Conservation (phyloP, 192 early-diverging fungal species). For the Chytriomyces hyalinus region DNA sequence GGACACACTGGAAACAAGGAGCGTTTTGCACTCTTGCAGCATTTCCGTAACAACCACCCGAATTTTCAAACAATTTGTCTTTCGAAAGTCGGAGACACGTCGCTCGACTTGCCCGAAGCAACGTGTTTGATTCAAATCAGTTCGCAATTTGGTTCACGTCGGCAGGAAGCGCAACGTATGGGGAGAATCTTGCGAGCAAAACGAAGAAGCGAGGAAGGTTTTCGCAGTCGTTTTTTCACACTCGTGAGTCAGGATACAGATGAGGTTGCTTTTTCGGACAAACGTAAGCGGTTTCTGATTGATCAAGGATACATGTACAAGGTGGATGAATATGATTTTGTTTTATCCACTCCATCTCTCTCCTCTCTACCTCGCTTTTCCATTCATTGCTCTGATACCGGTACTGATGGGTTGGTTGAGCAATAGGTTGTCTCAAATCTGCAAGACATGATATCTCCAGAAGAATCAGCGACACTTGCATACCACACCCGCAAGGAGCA, state of each 20-base stretch:
- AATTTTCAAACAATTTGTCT: slow-evolving; percentile 61
- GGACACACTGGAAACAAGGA: slow-evolving; percentile 89
- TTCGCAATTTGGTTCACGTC: slow-evolving; percentile 93
- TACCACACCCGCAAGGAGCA: slow-evolving; percentile 32
- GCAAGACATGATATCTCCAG: slow-evolving; percentile 17
- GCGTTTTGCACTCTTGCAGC: slow-evolving; percentile 55
- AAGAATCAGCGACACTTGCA: slow-evolving; percentile 23
- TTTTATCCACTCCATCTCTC: not conserved
- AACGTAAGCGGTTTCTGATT: slow-evolving; percentile 95
- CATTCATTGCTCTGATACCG: not conserved
- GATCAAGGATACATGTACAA: slow-evolving; percentile 96
- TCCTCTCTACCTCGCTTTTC: not conserved
- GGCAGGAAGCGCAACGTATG: slow-evolving; percentile 98
- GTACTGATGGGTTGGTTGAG: not conserved
- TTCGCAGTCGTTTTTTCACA: slow-evolving; percentile 96
- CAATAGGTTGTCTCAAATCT: slow-evolving; percentile 22
- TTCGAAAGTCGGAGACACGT: slow-evolving; percentile 95
- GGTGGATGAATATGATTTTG: slow-evolving; percentile 2
- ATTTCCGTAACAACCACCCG: slow-evolving; percentile 47
- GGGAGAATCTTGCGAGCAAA: slow-evolving; percentile 95
- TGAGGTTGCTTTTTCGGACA: slow-evolving; percentile 97
- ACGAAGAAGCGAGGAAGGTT: slow-evolving; percentile 96
- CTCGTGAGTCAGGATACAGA: slow-evolving; percentile 97
- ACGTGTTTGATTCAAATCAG: slow-evolving; percentile 99
- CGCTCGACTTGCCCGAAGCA: slow-evolving; percentile 97